These are phyloP conservation scores for Populus pruinosa DNA, from an alignment of 345 rosid genomes.

Conservation along the genomic window DNA sequence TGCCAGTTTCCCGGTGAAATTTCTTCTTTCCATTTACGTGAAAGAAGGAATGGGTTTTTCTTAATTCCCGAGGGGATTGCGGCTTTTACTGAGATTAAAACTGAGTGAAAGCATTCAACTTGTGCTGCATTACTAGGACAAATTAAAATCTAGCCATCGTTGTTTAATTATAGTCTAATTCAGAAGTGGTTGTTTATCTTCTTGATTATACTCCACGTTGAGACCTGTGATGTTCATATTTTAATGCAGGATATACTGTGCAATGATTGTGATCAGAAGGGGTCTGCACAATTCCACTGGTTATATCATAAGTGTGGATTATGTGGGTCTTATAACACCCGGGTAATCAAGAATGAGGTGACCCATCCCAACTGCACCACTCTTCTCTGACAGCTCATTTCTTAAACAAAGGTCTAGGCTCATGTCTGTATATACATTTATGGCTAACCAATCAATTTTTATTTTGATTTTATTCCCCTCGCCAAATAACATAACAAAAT, in stretches of 20 bases:
- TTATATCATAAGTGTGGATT: slow-evolving; percentile 69
- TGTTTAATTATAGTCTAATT: too few relatives aligned
- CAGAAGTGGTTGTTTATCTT: background rate
- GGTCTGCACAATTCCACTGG: slow-evolving; percentile 69
- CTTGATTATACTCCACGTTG: background rate
- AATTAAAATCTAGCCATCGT: too few relatives aligned
- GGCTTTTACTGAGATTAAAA: too few relatives aligned
- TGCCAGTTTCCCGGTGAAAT: too few relatives aligned
- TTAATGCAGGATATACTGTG: slow-evolving; percentile 63
- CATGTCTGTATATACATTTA: slow-evolving; percentile 21
- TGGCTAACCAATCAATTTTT: background rate
- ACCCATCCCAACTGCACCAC: slow-evolving; percentile 32
- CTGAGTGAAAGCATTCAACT: too few relatives aligned
- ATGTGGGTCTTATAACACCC: slow-evolving; percentile 77
- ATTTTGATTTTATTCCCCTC: too few relatives aligned
- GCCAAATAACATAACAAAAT: too few relatives aligned
- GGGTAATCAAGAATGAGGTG: slow-evolving; percentile 54
- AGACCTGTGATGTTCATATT: background rate
- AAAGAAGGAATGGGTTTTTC: too few relatives aligned
- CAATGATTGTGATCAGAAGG: slow-evolving; percentile 68
- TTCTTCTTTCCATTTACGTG: too few relatives aligned
- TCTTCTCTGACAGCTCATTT: slow-evolving; percentile 15
- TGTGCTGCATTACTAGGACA: too few relatives aligned
- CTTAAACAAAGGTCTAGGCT: background rate
- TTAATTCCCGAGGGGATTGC: too few relatives aligned